Evolutionary conservation across 345 rosid species (phyloP).

Genomic region (Lumnitzera littorea): DNA sequence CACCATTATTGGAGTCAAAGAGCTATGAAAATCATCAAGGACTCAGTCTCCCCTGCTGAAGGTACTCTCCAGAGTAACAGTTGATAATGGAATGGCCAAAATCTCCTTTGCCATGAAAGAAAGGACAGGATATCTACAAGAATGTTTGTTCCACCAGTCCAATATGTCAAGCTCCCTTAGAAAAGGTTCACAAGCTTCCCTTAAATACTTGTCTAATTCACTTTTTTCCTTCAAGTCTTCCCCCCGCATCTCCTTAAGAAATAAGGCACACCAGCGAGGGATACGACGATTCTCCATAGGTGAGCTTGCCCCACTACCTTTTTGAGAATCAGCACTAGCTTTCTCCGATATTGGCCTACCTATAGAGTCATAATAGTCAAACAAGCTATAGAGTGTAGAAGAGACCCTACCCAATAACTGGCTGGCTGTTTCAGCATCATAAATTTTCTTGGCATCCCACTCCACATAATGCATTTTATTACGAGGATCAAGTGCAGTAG

Average conservation of each 20-base stretch:
- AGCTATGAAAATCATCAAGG: constrained; percentile 8
- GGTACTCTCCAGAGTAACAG: constrained; percentile 8
- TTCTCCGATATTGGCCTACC: neutral
- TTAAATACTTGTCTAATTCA: constrained; percentile 6
- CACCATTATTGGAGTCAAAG: constrained; percentile 12
- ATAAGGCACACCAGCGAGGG: neutral
- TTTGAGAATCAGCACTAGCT: neutral
- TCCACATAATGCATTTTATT: constrained; percentile 4
- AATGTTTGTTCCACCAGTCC: constrained; percentile 6
- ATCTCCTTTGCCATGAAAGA: constrained; percentile 9
- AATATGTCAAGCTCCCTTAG: neutral
- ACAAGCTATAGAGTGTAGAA: neutral
- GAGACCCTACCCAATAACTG: neutral
- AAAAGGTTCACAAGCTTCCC: neutral
- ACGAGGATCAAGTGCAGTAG: constrained; percentile 6
- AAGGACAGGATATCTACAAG: neutral
- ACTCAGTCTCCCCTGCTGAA: constrained; percentile 8
- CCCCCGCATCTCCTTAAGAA: neutral
- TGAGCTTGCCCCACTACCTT: neutral
- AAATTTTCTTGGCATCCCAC: neutral
- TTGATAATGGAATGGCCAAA: constrained; percentile 8
- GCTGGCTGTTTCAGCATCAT: neutral
- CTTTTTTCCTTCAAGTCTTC: neutral
- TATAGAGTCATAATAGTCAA: neutral
- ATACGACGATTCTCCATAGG: no score